A percentile compares a stretch with the other conserved stretches of the same genome.
Evolutionary conservation across 2,329 filamentous ascomycete species (phyloP).

Genomic region (Pestalotiopsis sp.): DNA sequence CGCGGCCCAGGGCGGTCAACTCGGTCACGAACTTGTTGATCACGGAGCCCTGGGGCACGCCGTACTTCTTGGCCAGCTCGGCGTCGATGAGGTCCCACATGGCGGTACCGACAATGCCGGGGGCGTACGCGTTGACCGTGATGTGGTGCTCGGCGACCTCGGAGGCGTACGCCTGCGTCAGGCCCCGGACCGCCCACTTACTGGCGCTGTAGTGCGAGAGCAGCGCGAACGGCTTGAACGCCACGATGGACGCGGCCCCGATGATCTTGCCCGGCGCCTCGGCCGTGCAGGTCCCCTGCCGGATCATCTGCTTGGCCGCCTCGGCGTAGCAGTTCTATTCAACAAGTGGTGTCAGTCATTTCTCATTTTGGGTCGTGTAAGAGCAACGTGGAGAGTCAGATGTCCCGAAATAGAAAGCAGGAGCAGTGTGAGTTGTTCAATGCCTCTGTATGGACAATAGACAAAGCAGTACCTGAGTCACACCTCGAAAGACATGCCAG

Average conservation of each 20-base stretch:
- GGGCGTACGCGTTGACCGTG: slow-evolving; percentile 68
- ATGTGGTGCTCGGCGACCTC: slow-evolving; percentile 67
- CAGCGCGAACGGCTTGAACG: slow-evolving; percentile 61
- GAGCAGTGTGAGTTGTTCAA: too few relatives aligned
- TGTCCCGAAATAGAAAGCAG: too few relatives aligned
- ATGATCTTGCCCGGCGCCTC: slow-evolving; percentile 47
- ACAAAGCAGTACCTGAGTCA: too few relatives aligned
- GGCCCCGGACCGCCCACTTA: slow-evolving; percentile 69
- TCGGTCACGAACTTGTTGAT: slow-evolving; percentile 58
- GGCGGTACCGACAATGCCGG: slow-evolving; percentile 66
- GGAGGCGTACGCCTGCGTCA: slow-evolving; percentile 69
- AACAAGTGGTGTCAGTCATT: too few relatives aligned
- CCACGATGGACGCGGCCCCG: slow-evolving; percentile 57
- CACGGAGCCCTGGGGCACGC: slow-evolving; percentile 52
- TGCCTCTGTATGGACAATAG: too few relatives aligned
- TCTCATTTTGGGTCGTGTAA: too few relatives aligned
- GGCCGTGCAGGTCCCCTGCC: slow-evolving; percentile 51
- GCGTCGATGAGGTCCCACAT: slow-evolving; percentile 74
- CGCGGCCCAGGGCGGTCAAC: slow-evolving; percentile 58
- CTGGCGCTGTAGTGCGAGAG: slow-evolving; percentile 65
- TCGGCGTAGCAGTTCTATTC: slow-evolving; percentile 59
- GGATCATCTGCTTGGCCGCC: slow-evolving; percentile 67
- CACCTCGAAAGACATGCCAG: too few relatives aligned
- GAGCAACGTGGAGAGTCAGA: too few relatives aligned
- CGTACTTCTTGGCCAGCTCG: slow-evolving; percentile 54